Evolutionary conservation across 495 filamentous ascomycete genomes (phyloP).

Genomic region (Aspergillus coremiiformis): DNA sequence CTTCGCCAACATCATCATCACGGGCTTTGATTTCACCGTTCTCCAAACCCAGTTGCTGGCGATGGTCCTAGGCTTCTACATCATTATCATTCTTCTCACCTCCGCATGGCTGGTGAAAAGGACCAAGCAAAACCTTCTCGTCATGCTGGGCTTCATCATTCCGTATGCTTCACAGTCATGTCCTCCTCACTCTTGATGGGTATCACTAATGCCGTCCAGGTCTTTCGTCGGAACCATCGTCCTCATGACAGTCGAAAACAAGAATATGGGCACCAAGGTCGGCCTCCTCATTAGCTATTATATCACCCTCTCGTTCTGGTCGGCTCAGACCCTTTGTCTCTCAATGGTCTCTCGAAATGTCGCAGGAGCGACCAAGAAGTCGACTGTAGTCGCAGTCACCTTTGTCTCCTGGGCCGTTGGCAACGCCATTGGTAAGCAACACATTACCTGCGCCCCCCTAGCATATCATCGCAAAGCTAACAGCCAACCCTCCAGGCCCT

Average conservation of each 20-base stretch:
- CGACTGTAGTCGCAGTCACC: slow-evolving; percentile 38
- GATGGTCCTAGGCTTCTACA: slow-evolving; percentile 66
- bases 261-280: slow-evolving; percentile 37
- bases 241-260: slow-evolving; percentile 53
- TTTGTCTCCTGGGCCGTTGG: slow-evolving; percentile 40
- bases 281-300: slow-evolving; percentile 58
- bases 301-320: slow-evolving; percentile 49
- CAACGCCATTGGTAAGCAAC: slow-evolving; percentile 33
- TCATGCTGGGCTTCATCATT: slow-evolving; percentile 56
- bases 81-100: slow-evolving; percentile 56
- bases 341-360: slow-evolving; percentile 57
- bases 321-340: slow-evolving; percentile 51
- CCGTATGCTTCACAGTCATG: slow-evolving; percentile 40
- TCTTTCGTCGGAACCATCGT: slow-evolving; percentile 55
- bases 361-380: slow-evolving; percentile 65
- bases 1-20: slow-evolving; percentile 57
- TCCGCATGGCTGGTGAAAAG: slow-evolving; percentile 59
- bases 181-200: neutral
- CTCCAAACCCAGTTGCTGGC: slow-evolving; percentile 44
- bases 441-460: neutral
- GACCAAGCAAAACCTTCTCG: slow-evolving; percentile 53
- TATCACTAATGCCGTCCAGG: slow-evolving; percentile 6
- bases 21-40: slow-evolving; percentile 34
- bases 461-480: neutral
- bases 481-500: slow-evolving; percentile 27